phyloP scores from a whole-genome alignment of 108 stramenopile genomes.

The Pseudonitzschia multiseries region DNA sequence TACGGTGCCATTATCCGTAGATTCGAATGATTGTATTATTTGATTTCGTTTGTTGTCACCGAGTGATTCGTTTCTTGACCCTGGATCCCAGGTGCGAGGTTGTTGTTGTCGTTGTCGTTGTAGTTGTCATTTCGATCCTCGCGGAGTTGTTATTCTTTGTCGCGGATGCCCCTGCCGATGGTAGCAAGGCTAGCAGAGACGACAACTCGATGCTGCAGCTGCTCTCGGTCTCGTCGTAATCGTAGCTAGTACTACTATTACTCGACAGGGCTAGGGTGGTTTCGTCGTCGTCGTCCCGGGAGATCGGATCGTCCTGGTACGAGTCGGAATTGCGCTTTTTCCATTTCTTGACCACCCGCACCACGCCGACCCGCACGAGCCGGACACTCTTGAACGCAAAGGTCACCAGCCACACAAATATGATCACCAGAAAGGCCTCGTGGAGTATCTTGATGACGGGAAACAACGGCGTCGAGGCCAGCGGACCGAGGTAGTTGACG shows the following conservation, averaged over 20 bases:
- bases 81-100: background rate
- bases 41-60: too few relatives aligned
- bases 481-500: constrained; percentile 42
- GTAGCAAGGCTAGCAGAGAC: background rate
- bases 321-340: background rate
- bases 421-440: constrained; percentile 11
- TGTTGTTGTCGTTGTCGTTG: too few relatives aligned
- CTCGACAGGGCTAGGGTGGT: background rate
- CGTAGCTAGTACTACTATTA: too few relatives aligned
- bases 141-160: background rate
- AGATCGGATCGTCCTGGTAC: background rate
- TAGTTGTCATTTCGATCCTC: background rate
- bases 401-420: background rate
- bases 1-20: too few relatives aligned
- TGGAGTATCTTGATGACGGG: background rate
- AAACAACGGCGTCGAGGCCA: constrained; percentile 9
- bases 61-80: constrained; percentile 1
- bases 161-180: background rate
- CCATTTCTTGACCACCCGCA: constrained; percentile 1
- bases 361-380: background rate
- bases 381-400: background rate
- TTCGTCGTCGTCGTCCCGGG: background rate
- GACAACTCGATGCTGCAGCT: background rate
- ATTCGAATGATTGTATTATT: too few relatives aligned
- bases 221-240: background rate